Base-by-base conservation (phyloP, 257 asterid species). In the Przewalskia tangutica region DNA sequence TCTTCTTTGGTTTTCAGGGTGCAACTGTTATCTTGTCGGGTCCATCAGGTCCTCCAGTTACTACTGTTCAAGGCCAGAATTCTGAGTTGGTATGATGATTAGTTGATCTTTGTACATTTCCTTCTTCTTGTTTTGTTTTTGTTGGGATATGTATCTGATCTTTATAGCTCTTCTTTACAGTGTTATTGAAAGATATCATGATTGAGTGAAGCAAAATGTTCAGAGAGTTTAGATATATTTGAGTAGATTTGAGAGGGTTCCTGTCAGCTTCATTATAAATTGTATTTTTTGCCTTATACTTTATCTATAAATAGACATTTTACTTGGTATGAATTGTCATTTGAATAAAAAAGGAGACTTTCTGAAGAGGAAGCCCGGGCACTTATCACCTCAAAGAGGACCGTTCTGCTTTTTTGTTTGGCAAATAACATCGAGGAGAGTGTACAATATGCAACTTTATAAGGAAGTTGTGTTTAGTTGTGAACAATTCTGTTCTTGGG, bases 1-100 rank as follows among this genome's bases (percentile, higher is more conserved):
- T 84, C 59, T 50, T 84, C 60, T 87, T 62, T 85, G 84, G 68
- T 85, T 84, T 38, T 51, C 93, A 94, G 98, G 98, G 98, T 84
- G 97, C 98, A 16, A 94, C 95, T 27, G 98, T 94, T 83, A 90
- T 94, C 77, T 86, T 94, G 83, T 94, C 98, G 64, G 98, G 98
- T 80, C 93, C 95, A 71, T 91, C 98, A 81, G 97, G 97, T 38
- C 97, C 97, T 86, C 97, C 98, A 38, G 94, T 94, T 56, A 91
- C 97, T 63, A 38, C 97, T 48, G 91, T 94, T 81, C 96, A 97
- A 23, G 89, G 89, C 88, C 97, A 91, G 86, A 94, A 92, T 86
- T 91, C 98, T 10, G 97, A 94, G 91, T 87, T 94, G 97, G 98
- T 94, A 88, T 44, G 95, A 85, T 76, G 60, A 83, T 62, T 23